Percentiles rank a stretch among this genome's conserved stretches.
Conservation (phyloP, 257 asterid genomes). For the Apocynum venetum region DNA sequence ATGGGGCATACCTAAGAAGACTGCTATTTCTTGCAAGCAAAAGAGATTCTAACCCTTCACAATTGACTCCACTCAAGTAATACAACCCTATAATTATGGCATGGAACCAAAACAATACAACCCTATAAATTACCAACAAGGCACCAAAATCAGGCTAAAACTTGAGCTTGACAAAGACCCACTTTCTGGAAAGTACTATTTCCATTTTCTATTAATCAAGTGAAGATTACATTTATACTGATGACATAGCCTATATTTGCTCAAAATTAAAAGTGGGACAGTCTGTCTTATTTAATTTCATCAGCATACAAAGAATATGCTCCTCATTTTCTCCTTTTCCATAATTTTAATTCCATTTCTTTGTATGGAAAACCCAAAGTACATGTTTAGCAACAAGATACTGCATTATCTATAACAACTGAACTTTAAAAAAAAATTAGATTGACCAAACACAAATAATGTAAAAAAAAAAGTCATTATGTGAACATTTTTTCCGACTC, state of each 20-base stretch:
- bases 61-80: background rate
- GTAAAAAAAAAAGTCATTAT: background rate
- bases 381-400: background rate
- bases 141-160: background rate
- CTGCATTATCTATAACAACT: no score
- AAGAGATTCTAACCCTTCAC: background rate
- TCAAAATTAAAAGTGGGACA: background rate
- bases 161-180: background rate
- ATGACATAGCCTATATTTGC: background rate
- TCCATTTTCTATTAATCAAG: background rate
- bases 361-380: background rate
- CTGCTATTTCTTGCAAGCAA: background rate
- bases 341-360: background rate
- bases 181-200: background rate
- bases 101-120: background rate
- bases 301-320: background rate
- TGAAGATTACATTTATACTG: background rate
- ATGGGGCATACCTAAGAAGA: background rate
- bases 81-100: background rate
- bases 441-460: background rate
- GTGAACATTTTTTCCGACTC: background rate
- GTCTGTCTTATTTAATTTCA: background rate
- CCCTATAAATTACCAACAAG: background rate
- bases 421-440: no score
- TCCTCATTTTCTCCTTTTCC: background rate